phyloP scores from a whole-genome alignment of 2,329 filamentous ascomycete species.

The Cladosporium velox region DNA sequence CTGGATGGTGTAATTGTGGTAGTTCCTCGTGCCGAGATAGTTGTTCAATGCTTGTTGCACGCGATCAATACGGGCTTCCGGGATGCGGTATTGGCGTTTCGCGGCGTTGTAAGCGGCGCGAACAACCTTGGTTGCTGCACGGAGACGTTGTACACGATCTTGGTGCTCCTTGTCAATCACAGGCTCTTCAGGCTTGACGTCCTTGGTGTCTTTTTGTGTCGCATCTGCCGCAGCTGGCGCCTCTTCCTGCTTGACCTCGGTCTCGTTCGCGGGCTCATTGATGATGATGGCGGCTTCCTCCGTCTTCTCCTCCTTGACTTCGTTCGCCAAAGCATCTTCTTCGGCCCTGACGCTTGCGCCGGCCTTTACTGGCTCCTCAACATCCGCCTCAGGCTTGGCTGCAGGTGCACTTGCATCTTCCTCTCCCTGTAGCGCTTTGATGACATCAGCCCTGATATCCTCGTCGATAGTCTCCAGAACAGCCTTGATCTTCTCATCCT shows the following conservation, averaged over 20 bases:
- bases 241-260: conserved; percentile 11
- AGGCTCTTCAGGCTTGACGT: conserved; percentile 4
- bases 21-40: conserved; percentile 86
- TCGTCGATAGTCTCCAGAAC: conserved; percentile 63
- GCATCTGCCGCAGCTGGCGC: conserved; percentile 1
- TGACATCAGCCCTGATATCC: conserved; percentile 62
- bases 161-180: conserved; percentile 22
- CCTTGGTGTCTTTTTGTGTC: conserved; percentile 12
- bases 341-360: conserved; percentile 22
- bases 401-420: conserved; percentile 38
- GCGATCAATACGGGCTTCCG: conserved; percentile 67
- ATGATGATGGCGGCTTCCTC: conserved; percentile 20
- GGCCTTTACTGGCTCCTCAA: conserved; percentile 35
- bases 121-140: conserved; percentile 55
- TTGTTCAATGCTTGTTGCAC: conserved; percentile 73
- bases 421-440: conserved; percentile 59
- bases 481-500: conserved; percentile 77
- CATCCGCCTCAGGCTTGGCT: conserved; percentile 33
- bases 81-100: conserved; percentile 82
- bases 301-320: conserved; percentile 15
- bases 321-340: conserved; percentile 25
- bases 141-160: conserved; percentile 38
- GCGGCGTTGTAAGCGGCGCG: conserved; percentile 80
- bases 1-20: conserved; percentile 96
- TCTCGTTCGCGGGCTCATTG: conserved; percentile 16